Percentiles rank a stretch among this genome's conserved stretches.
phyloP scores from a whole-genome alignment of 208 protist genomes.

The Porcisia hertigi region DNA sequence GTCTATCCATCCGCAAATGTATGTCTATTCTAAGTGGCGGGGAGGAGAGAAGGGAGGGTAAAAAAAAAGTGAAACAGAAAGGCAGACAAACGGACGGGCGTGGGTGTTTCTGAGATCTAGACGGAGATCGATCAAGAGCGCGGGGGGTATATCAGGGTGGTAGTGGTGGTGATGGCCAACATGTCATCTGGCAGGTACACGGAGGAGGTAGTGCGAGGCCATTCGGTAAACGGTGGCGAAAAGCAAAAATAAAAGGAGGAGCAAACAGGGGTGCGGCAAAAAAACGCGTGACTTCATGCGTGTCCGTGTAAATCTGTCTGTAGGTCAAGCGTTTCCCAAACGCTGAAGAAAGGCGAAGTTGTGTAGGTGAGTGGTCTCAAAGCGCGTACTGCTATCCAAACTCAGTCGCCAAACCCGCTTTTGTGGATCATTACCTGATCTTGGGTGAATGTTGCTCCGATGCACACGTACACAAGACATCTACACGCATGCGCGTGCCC shows the following conservation, averaged over 20 bases:
- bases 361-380: not conserved
- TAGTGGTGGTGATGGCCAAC: not conserved
- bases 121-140: not conserved
- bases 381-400: not conserved
- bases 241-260: slow-evolving; percentile 4
- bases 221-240: not conserved
- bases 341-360: not conserved
- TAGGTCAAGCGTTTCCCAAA: not conserved
- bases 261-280: not conserved
- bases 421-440: not conserved
- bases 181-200: not conserved
- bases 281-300: not conserved
- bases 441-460: not conserved
- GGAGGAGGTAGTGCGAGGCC: not conserved
- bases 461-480: not conserved
- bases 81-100: not conserved
- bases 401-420: not conserved
- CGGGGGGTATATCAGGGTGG: not conserved
- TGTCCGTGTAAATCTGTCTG: not conserved
- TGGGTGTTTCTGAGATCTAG: not conserved
- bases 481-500: not conserved
- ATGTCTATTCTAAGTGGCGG: not conserved
- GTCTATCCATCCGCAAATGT: no score
- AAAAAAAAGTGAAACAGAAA: slow-evolving; percentile 3
- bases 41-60: slow-evolving; percentile 12